Percentiles rank a stretch among this genome's conserved stretches.
phyloP scores from a whole-genome alignment of 202 grass and related monocot species.

The Schoenoplectus tabernaemontani region DNA sequence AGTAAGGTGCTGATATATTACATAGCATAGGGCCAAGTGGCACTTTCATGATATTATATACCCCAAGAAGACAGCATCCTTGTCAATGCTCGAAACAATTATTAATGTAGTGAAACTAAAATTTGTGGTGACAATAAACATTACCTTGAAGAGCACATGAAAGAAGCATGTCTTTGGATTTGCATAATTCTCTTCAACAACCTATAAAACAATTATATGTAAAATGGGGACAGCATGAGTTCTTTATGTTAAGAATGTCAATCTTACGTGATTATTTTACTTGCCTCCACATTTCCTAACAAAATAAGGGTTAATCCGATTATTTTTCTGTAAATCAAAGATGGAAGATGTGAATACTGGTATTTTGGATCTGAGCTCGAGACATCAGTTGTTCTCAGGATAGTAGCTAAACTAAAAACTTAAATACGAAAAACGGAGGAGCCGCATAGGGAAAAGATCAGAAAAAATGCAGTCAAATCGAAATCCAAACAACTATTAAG shows the following conservation, averaged over 20 bases:
- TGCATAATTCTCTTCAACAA: constrained; percentile 55
- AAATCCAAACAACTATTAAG: not conserved
- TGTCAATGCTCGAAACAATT: not conserved
- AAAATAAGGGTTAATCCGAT: not conserved
- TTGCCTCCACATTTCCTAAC: not conserved
- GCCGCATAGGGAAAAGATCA: not conserved
- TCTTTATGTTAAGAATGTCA: not conserved
- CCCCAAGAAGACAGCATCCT: not conserved
- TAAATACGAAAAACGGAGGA: constrained; percentile 4
- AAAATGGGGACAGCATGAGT: not conserved
- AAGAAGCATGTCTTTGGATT: constrained; percentile 87
- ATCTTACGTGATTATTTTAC: not conserved
- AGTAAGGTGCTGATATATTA: not conserved
- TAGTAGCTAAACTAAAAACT: not conserved
- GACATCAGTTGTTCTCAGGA: not conserved
- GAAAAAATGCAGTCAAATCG: constrained; percentile 7
- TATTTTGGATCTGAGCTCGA: constrained; percentile 12
- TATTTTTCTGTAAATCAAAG: not conserved
- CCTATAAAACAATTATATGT: constrained; percentile 24
- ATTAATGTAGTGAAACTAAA: not conserved
- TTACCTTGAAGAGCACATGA: constrained; percentile 89
- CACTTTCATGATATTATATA: not conserved
- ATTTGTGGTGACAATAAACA: not conserved
- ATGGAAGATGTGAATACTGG: not conserved
- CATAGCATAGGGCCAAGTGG: not conserved